Conservation (phyloP, 2,329 filamentous ascomycete species). For the Ascochyta rabiei region DNA sequence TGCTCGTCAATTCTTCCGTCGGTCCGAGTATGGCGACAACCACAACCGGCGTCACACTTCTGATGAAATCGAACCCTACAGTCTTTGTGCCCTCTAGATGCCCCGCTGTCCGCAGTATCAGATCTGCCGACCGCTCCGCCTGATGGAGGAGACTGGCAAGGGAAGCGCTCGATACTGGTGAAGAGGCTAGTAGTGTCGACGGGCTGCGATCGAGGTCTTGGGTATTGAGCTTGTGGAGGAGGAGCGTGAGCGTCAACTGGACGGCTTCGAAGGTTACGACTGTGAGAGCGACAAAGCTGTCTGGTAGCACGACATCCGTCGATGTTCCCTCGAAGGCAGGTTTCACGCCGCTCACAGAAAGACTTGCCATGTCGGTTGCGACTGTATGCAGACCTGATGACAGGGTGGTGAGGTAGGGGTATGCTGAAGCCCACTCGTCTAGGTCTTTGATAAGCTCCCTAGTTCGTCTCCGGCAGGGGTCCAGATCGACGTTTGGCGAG, state of each 20-base stretch:
- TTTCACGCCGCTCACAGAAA: slow-evolving; percentile 3
- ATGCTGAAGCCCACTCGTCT: slow-evolving; percentile 26
- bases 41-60: slow-evolving; percentile 33
- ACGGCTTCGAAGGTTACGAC: slow-evolving; percentile 29
- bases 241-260: slow-evolving; percentile 24
- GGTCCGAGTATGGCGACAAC: slow-evolving; percentile 31
- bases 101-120: slow-evolving; percentile 1
- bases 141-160: neutral
- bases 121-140: slow-evolving; percentile 1
- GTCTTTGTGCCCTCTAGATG: slow-evolving; percentile 29
- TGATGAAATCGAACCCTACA: slow-evolving; percentile 35
- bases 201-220: neutral
- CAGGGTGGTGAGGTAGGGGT: slow-evolving; percentile 27
- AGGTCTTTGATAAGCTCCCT: slow-evolving; percentile 24
- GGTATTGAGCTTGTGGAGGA: slow-evolving; percentile 27
- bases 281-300: slow-evolving; percentile 31
- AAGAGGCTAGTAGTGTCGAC: neutral
- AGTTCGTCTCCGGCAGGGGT: slow-evolving; percentile 21
- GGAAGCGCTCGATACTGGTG: neutral
- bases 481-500: slow-evolving; percentile 18
- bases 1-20: slow-evolving; percentile 13
- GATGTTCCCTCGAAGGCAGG: slow-evolving; percentile 5
- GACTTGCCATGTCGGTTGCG: slow-evolving; percentile 18
- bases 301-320: slow-evolving; percentile 21
- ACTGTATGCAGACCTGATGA: slow-evolving; percentile 9